These are phyloP conservation scores for Phaeotremella fagi DNA, from an alignment of 768 basidiomycete species.

Conservation along the genomic window DNA sequence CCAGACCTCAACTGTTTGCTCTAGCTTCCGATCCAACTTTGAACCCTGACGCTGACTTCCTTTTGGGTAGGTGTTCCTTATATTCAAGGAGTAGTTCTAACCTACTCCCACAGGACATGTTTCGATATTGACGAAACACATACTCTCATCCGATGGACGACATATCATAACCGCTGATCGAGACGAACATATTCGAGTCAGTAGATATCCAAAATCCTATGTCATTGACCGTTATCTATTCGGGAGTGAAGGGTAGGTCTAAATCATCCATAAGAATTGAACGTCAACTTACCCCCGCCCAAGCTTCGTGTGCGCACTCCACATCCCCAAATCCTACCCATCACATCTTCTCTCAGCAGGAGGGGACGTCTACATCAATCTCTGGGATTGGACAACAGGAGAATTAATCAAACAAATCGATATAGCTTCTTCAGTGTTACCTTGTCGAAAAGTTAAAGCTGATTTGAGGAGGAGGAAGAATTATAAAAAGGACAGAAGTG, in stretches of 20 bases:
- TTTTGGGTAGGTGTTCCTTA: slow-evolving; percentile 22
- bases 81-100: background rate
- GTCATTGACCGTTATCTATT: slow-evolving; percentile 81
- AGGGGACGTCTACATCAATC: slow-evolving; percentile 69
- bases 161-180: slow-evolving; percentile 85
- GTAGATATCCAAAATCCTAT: slow-evolving; percentile 80
- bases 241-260: slow-evolving; percentile 61
- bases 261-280: background rate
- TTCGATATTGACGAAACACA: slow-evolving; percentile 71
- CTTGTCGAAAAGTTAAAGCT: slow-evolving; percentile 50
- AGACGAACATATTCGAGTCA: slow-evolving; percentile 91
- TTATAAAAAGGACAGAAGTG: slow-evolving; percentile 16
- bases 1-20: slow-evolving; percentile 23
- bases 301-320: slow-evolving; percentile 79
- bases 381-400: slow-evolving; percentile 52
- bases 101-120: slow-evolving; percentile 63
- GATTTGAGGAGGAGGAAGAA: slow-evolving; percentile 34
- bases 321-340: slow-evolving; percentile 54
- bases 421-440: slow-evolving; percentile 51
- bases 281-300: background rate
- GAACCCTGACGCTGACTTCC: slow-evolving; percentile 45
- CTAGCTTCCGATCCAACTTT: slow-evolving; percentile 40
- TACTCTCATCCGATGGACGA: slow-evolving; percentile 61
- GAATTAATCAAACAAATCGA: slow-evolving; percentile 54
- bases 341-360: slow-evolving; percentile 72